Conservation (phyloP, 2,329 filamentous ascomycete species). For the Byssochlamys sp. region DNA sequence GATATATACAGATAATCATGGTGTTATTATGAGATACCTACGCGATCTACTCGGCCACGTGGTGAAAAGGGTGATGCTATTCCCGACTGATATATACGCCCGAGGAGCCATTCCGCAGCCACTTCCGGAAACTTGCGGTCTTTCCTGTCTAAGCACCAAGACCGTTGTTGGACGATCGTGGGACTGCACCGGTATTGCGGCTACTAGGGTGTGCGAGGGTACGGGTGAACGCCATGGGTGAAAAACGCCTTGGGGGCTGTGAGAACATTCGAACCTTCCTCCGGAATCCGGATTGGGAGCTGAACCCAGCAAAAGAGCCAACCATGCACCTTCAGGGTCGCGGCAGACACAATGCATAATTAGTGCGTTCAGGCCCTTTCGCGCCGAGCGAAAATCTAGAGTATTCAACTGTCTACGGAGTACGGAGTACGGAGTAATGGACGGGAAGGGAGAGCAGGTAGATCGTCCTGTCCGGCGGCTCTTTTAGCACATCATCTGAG, state of each 20-base stretch:
- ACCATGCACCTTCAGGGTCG: not conserved
- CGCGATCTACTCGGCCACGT: not conserved
- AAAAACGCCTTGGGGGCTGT: not conserved
- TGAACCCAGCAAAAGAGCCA: not conserved
- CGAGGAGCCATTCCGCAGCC: not conserved
- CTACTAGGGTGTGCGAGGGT: not conserved
- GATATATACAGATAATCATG: not conserved
- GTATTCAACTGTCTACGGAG: not conserved
- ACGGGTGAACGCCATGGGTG: not conserved
- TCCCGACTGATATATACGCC: not conserved
- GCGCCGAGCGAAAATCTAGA: not conserved
- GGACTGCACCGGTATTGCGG: not conserved
- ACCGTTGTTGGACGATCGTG: not conserved
- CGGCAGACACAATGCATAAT: not conserved
- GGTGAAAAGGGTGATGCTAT: not conserved
- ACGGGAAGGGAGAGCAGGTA: not conserved
- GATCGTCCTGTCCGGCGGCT: not conserved
- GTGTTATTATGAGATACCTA: not conserved
- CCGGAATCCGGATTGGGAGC: not conserved
- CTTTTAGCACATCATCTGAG: not conserved
- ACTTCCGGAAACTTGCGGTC: not conserved
- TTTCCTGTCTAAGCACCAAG: not conserved
- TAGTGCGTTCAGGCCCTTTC: not conserved
- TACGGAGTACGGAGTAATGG: not conserved
- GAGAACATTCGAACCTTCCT: not conserved